Evolutionary conservation across 495 filamentous ascomycete genomes (phyloP).

Genomic region (Trichoderma virens): DNA sequence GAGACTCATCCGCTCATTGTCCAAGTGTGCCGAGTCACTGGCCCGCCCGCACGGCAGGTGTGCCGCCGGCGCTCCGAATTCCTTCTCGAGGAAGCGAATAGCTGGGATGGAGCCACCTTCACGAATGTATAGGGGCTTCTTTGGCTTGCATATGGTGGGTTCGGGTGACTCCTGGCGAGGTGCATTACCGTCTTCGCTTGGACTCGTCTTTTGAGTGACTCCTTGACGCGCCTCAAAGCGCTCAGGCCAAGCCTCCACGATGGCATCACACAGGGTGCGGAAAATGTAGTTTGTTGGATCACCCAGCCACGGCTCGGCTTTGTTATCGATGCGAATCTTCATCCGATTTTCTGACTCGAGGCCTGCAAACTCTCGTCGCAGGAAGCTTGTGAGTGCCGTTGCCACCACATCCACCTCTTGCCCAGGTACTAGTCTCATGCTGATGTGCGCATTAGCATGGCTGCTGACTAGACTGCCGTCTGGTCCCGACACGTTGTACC

Average conservation of each 20-base stretch:
- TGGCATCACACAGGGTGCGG: conserved; percentile 75
- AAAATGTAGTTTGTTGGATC: conserved; percentile 89
- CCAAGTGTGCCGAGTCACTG: conserved; percentile 88
- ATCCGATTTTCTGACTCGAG: conserved; percentile 75
- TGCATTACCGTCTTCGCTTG: background rate
- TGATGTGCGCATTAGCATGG: conserved; percentile 75
- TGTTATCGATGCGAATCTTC: conserved; percentile 76
- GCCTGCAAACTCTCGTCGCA: conserved; percentile 61
- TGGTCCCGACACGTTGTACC: conserved; percentile 80
- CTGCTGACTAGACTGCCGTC: conserved; percentile 84
- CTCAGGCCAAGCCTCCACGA: conserved; percentile 72
- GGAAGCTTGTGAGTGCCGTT: conserved; percentile 52
- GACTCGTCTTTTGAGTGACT: background rate
- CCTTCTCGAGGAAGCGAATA: conserved; percentile 90
- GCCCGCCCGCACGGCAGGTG: conserved; percentile 93
- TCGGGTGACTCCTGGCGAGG: conserved; percentile 7
- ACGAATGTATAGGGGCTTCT: conserved; percentile 77
- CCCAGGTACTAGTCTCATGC: conserved; percentile 86
- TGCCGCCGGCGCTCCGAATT: conserved; percentile 85
- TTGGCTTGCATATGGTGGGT: conserved; percentile 20
- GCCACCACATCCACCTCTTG: conserved; percentile 75
- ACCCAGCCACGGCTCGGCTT: conserved; percentile 93
- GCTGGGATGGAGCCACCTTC: conserved; percentile 93
- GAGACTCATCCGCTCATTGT: conserved; percentile 84
- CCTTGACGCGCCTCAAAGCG: conserved; percentile 14